These are phyloP conservation scores for Cydonia oblonga DNA, from an alignment of 331 rosid species.

Conservation along the genomic window DNA sequence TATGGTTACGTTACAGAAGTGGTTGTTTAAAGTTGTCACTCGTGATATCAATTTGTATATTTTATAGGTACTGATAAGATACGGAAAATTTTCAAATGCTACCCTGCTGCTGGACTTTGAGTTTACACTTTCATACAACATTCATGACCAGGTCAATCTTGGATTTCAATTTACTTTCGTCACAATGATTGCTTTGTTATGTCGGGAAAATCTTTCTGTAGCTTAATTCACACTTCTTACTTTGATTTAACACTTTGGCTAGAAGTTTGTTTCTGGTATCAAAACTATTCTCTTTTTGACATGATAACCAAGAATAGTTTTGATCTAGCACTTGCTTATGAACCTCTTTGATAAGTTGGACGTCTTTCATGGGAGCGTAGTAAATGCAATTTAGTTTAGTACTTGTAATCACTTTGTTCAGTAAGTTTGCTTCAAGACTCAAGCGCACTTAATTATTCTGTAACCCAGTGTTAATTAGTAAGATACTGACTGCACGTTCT, in stretches of 20 bases:
- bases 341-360: neutral
- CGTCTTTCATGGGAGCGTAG: neutral
- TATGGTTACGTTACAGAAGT: too few relatives aligned
- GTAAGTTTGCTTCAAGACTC: neutral
- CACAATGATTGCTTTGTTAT: neutral
- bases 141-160: conserved; percentile 48
- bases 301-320: neutral
- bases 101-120: conserved; percentile 76
- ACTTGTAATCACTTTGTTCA: neutral
- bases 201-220: neutral
- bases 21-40: too few relatives aligned
- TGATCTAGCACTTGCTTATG: neutral
- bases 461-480: neutral
- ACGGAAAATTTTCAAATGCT: conserved; percentile 70
- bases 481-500: neutral
- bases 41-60: too few relatives aligned
- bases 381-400: neutral
- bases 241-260: neutral
- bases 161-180: neutral
- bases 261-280: neutral
- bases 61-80: conserved; percentile 67
- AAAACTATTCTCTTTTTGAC: neutral
- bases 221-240: neutral
- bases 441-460: neutral
- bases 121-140: conserved; percentile 54